phyloP scores from a whole-genome alignment of 192 early-diverging fungal species.

The Spizellomyces sp. region DNA sequence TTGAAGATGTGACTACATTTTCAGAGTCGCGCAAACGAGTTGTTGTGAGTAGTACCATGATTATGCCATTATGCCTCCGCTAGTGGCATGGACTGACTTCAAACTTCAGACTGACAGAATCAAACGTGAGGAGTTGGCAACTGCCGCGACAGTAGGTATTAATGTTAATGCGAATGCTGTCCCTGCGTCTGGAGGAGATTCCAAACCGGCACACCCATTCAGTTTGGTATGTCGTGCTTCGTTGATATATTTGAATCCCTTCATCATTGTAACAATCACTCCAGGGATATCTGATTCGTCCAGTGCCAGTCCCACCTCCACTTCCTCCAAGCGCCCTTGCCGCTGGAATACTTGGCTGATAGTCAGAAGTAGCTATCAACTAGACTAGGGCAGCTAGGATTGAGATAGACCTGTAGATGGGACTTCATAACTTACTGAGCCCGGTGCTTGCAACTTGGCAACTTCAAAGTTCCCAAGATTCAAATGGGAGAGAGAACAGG shows the following conservation, averaged over 20 bases:
- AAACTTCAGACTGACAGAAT: background rate
- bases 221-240: background rate
- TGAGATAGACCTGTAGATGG: too few species aligned
- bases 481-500: background rate
- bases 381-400: too few species aligned
- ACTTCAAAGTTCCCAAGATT: too few species aligned
- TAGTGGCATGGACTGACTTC: background rate
- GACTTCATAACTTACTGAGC: too few species aligned
- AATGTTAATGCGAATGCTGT: background rate
- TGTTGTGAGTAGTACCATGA: background rate
- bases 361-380: too few species aligned
- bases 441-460: too few species aligned
- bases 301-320: too few species aligned
- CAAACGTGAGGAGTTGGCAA: background rate
- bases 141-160: background rate
- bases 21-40: background rate
- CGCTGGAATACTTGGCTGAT: too few species aligned
- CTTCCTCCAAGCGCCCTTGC: too few species aligned
- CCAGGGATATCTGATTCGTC: too few species aligned
- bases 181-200: background rate
- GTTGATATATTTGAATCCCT: too few species aligned
- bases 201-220: background rate
- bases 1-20: background rate
- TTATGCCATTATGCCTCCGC: background rate
- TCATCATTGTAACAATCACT: too few species aligned